Base-by-base conservation (phyloP, 2,329 filamentous ascomycete genomes). In the Coniella vitis region DNA sequence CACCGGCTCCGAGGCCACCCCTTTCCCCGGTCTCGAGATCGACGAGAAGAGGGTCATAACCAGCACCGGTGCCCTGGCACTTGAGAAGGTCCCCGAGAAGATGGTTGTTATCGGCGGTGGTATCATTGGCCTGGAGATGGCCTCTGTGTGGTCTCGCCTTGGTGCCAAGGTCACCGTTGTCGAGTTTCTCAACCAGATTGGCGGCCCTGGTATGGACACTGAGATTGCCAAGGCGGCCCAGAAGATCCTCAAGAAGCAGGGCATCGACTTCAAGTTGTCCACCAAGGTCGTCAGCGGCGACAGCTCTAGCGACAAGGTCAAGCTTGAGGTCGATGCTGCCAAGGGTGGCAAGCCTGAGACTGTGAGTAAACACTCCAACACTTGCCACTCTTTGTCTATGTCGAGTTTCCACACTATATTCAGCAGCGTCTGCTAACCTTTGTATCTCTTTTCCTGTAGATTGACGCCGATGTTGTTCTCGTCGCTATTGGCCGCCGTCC, bases 81-180 rank as follows among this genome's bases (percentile, higher is more conserved):
- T 98, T 54, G 78, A 88, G 62, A 80, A 95, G 75, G 87, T 98
- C 34, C 93, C 93, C 38, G 90, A 96, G 78, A 93, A 87, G 72
- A 86, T 98, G 87, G 76, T 94, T 56, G 93, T 98, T 61, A 96
- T 98, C 65, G 93, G 93, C 60, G 93, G 93, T 66, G 93, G 93
- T 68, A 98, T 98, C 69, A 98, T 98, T 63, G 93, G 93, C 66
- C 82, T 98, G 37, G 93, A 98, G 73, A 98, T 98, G 93, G 89
- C 75, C 56, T 97, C 91, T 46, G 93, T 98, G 47, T 98, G 93
- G 93, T 95, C 90, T 53, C 82, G 93, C 62, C 78, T 98, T 54
- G 93, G 93, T 56, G 71, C 90, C 56, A 88, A 97, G 71, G 93
- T 98, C 53, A 98, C 93, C 54, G 90, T 98, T 51, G 90, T 98